A percentile compares a stretch with the other conserved stretches of the same genome.
phyloP scores from a whole-genome alignment of 2,329 filamentous ascomycete species.

The Cladophialophora chaetospira region DNA sequence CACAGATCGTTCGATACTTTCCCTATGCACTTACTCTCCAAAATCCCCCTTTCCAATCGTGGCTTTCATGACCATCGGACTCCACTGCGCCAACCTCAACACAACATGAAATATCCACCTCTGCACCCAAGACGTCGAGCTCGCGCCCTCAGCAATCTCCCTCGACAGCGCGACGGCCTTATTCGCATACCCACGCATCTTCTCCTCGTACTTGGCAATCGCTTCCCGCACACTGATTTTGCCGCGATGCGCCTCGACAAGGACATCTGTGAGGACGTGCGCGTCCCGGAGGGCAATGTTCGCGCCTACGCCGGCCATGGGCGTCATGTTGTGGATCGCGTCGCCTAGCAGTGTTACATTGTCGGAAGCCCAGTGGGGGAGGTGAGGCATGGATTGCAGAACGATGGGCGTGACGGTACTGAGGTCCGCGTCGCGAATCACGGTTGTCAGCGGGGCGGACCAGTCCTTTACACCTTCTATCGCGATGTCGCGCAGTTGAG shows the following conservation, averaged over 20 bases:
- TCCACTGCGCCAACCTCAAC: slow-evolving; percentile 5
- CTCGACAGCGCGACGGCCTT: slow-evolving; percentile 7
- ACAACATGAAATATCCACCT: slow-evolving; percentile 9
- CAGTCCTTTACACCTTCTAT: slow-evolving; percentile 24
- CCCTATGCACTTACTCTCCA: background rate
- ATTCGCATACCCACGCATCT: slow-evolving; percentile 11
- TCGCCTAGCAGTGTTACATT: slow-evolving; percentile 47
- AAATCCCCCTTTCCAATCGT: slow-evolving; percentile 4
- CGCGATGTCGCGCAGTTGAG: slow-evolving; percentile 22
- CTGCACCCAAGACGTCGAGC: background rate
- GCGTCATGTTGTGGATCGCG: slow-evolving; percentile 29
- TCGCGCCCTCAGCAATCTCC: slow-evolving; percentile 8
- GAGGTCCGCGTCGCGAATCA: slow-evolving; percentile 11
- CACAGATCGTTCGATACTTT: background rate
- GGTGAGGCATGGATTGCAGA: slow-evolving; percentile 34
- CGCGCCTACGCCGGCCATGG: slow-evolving; percentile 36
- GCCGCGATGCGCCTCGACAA: background rate
- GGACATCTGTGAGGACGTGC: slow-evolving; percentile 37
- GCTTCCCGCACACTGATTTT: background rate
- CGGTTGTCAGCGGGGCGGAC: background rate
- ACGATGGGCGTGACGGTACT: slow-evolving; percentile 26
- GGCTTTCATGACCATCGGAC: slow-evolving; percentile 4
- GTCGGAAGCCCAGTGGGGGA: slow-evolving; percentile 36
- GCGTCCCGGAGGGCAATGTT: slow-evolving; percentile 48
- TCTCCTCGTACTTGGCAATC: background rate